phyloP scores from a whole-genome alignment of 176 grass and related monocot genomes.

The Avena atlantica region DNA sequence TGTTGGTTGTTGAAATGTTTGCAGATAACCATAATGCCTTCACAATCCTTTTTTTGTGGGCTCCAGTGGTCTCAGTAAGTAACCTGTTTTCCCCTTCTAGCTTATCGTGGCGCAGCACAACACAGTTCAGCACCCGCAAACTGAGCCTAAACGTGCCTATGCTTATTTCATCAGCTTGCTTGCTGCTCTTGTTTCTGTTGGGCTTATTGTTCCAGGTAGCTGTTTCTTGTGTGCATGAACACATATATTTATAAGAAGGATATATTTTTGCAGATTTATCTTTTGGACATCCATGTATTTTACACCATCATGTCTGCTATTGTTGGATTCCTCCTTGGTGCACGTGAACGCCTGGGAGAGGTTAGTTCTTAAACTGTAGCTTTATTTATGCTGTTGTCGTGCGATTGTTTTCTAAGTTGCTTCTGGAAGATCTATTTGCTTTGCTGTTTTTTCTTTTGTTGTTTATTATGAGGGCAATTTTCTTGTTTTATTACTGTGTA shows the following conservation, averaged over 20 bases:
- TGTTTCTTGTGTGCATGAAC: conserved; percentile 21
- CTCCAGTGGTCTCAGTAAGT: conserved; percentile 85
- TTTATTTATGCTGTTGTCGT: conserved; percentile 24
- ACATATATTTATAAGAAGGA: conserved; percentile 13
- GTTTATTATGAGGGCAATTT: conserved; percentile 11
- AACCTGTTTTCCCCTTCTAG: conserved; percentile 37
- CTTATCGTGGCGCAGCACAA: background rate
- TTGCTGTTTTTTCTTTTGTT: conserved; percentile 10
- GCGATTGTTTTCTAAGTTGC: background rate
- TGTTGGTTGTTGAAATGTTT: conserved; percentile 47
- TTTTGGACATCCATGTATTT: conserved; percentile 93
- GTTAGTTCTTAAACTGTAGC: conserved; percentile 47
- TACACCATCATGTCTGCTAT: conserved; percentile 88
- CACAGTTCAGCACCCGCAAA: background rate
- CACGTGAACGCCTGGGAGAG: conserved; percentile 87
- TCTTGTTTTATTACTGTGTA: conserved; percentile 2
- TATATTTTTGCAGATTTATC: conserved; percentile 78
- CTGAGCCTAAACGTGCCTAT: background rate
- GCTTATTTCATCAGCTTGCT: conserved; percentile 18
- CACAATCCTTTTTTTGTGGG: conserved; percentile 86
- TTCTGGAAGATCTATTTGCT: background rate
- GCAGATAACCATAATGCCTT: conserved; percentile 96
- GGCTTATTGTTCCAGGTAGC: conserved; percentile 18
- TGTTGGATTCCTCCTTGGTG: conserved; percentile 91
- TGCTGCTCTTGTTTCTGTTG: conserved; percentile 19